Percentiles rank a stretch among this genome's conserved stretches.
Conservation (phyloP, 129 eudicot genomes). For the Rutidosis leptorrhynchoides region DNA sequence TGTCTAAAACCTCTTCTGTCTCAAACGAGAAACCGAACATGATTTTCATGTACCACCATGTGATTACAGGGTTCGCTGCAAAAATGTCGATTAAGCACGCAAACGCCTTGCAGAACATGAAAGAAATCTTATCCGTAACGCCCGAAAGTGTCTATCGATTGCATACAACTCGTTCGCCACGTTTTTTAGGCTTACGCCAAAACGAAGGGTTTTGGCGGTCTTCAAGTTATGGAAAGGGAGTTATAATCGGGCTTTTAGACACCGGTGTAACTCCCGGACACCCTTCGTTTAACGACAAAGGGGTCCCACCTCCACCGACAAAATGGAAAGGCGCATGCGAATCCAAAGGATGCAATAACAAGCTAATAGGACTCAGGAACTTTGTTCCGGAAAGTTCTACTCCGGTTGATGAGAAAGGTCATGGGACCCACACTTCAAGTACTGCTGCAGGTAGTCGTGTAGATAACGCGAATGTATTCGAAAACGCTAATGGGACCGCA, state of each 20-base stretch:
- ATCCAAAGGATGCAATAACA: slow-evolving; percentile 36
- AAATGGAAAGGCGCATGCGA: slow-evolving; percentile 62
- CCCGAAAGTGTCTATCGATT: slow-evolving; percentile 26
- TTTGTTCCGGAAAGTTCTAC: not conserved
- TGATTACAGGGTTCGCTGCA: slow-evolving; percentile 49
- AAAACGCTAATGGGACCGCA: not conserved
- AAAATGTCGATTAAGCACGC: slow-evolving; percentile 33
- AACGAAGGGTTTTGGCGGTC: slow-evolving; percentile 35
- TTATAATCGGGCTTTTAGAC: slow-evolving; percentile 53
- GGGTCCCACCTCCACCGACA: slow-evolving; percentile 48
- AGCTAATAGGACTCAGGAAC: slow-evolving; percentile 13
- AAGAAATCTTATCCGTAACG: slow-evolving; percentile 29
- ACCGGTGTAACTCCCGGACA: slow-evolving; percentile 45
- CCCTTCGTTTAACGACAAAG: slow-evolving; percentile 44
- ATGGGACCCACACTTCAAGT: slow-evolving; percentile 11
- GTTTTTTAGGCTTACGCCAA: slow-evolving; percentile 39
- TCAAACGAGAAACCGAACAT: slow-evolving; percentile 11
- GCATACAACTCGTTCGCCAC: slow-evolving; percentile 50
- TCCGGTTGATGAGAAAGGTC: not conserved
- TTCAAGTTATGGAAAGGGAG: slow-evolving; percentile 46
- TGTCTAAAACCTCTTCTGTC: slow-evolving; percentile 14
- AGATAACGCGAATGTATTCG: not conserved
- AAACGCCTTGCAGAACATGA: slow-evolving; percentile 24
- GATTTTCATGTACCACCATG: slow-evolving; percentile 35
- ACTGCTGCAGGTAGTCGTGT: slow-evolving; percentile 7